phyloP scores from a whole-genome alignment of 306 rosid species.

The Quercus berberidifolia region DNA sequence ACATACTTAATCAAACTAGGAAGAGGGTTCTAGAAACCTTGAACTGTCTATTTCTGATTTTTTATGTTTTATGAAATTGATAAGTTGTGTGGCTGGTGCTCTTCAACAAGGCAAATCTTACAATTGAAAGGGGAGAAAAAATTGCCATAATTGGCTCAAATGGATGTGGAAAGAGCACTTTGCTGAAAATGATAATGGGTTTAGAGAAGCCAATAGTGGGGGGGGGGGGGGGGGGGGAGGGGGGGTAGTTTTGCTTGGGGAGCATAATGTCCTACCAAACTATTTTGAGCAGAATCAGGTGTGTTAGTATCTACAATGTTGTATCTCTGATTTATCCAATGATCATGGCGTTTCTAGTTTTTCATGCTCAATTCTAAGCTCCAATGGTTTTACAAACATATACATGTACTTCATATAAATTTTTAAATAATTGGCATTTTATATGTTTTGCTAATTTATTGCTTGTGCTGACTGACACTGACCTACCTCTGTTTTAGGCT shows the following conservation, averaged over 20 bases:
- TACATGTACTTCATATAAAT: too few relatives aligned
- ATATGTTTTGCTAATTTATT: constrained; percentile 2
- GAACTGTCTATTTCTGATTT: background rate
- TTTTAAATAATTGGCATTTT: background rate
- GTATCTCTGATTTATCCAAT: constrained; percentile 6
- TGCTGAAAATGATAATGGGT: constrained; percentile 89
- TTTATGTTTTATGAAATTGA: constrained; percentile 3
- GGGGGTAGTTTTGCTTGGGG: constrained; percentile 86
- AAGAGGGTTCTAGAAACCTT: background rate
- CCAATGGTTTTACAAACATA: background rate
- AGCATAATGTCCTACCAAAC: constrained; percentile 91
- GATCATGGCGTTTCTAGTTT: constrained; percentile 7
- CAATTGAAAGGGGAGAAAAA: constrained; percentile 89
- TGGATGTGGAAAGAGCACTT: constrained; percentile 97
- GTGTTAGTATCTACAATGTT: constrained; percentile 10
- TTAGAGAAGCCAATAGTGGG: constrained; percentile 73
- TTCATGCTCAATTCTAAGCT: background rate
- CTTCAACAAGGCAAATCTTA: constrained; percentile 76
- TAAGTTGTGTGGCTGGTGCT: constrained; percentile 53
- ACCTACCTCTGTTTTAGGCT: constrained; percentile 52
- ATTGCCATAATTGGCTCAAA: constrained; percentile 91
- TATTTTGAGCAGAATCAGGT: constrained; percentile 99
- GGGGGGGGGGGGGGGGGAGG: constrained; percentile 72
- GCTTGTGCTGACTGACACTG: constrained; percentile 22
- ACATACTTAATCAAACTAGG: constrained; percentile 7